A percentile compares a stretch with the other conserved stretches of the same genome.
These are phyloP conservation scores for Myxozyma neglecta DNA, from an alignment of 805 yeast species.

Conservation along the genomic window DNA sequence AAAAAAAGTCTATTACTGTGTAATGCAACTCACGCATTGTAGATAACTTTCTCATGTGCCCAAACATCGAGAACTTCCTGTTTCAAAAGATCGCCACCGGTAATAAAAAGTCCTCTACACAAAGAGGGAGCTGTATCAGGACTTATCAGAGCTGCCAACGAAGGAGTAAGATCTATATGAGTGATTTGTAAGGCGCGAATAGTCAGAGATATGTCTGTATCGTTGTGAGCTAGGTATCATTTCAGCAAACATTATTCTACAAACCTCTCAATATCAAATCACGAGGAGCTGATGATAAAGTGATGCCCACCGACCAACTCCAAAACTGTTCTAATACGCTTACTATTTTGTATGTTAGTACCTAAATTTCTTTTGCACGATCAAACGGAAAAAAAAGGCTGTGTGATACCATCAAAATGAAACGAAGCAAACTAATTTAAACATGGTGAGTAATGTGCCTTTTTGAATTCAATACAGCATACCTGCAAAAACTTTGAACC, in stretches of 20 bases:
- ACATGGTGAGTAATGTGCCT: too few species aligned
- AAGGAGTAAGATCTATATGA: conserved; percentile 36
- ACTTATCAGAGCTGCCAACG: conserved; percentile 78
- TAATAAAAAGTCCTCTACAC: conserved; percentile 33
- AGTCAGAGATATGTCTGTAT: conserved; percentile 24
- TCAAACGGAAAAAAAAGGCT: not conserved
- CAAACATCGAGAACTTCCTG: conserved; percentile 34
- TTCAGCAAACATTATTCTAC: not conserved
- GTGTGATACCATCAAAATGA: conserved; percentile 33
- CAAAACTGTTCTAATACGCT: conserved; percentile 37
- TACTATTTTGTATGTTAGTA: conserved; percentile 11
- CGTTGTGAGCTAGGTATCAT: not conserved
- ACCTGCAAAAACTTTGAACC: conserved; percentile 28
- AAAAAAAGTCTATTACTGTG: not conserved
- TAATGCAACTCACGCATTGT: conserved; percentile 29
- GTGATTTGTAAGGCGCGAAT: conserved; percentile 28
- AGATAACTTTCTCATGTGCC: conserved; percentile 33
- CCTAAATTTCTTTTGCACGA: not conserved
- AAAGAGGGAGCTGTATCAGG: conserved; percentile 53
- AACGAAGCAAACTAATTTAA: conserved; percentile 33
- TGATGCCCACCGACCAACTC: conserved; percentile 36
- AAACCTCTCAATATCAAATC: conserved; percentile 28
- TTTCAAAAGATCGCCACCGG: conserved; percentile 36
- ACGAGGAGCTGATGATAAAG: conserved; percentile 31
- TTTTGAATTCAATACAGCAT: not conserved